Evolutionary conservation across 192 early-diverging fungal species (phyloP), one percentile per base, ranked within the genome.

Genomic region (Coemansia sp.): DNA sequence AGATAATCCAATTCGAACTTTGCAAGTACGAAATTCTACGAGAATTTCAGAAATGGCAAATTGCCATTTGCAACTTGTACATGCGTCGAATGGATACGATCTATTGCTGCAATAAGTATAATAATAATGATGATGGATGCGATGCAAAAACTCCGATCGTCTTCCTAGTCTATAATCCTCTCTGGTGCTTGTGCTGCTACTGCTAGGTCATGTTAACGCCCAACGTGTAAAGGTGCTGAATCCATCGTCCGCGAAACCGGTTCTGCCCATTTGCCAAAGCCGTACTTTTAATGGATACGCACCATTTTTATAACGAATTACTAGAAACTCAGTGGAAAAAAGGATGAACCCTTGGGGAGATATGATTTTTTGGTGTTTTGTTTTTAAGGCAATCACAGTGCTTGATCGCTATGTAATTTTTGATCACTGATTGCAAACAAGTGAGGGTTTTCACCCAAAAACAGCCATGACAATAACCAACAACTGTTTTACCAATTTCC

Each of bases 281-380:
- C n/a, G 49, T 28, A 20, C 12, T 39, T 42, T 30, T 25, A 39
- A 78, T 69, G 70, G 75, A 78, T 78, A 72, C 75, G 75, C 63
- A 78, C 75, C 75, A 78, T 78, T 78, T 72, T 78, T 43, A 46
- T 53, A 43, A 40, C 35, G 46, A 63, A 63, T 46, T 51, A 63
- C 46, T 68, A 15, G 53, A 61, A 31, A 59, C 34, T 59, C 60
- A 52, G 26, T 53, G 61, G 72, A 53, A 61, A 74, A 67, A 68
- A 64, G 63, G 58, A 28, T 45, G 63, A 60, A 39, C 58, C 37
- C 42, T 18, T 56, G 31, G 7, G 20, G 33, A 49, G 16, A 40
- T 40, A 15, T 15, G 16, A 13, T 40, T 7, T 8, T 15, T 15
- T 40, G 9, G 39, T 40, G 10, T 40, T 40, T 40, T 40, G 10